These are phyloP conservation scores for Arbutus unedo DNA, from an alignment of 148 eudicot genomes.

Conservation along the genomic window DNA sequence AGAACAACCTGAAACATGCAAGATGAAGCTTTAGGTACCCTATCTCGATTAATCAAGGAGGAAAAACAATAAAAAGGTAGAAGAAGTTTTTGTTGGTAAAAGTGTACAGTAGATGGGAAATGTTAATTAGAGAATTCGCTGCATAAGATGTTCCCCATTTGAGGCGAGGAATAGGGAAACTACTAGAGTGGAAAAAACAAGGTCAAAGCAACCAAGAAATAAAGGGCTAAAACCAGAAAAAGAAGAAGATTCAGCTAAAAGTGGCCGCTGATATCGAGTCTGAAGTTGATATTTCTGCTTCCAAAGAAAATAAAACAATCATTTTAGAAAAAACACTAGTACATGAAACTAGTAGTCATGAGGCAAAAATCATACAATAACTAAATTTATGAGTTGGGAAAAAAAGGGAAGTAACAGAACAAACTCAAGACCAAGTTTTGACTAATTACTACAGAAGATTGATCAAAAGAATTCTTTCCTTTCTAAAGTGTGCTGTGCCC, in stretches of 20 bases:
- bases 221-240: conserved; percentile 6
- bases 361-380: not conserved
- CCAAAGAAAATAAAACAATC: not conserved
- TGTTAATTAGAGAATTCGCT: not conserved
- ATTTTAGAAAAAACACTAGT: not conserved
- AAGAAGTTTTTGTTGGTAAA: not conserved
- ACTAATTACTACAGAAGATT: not conserved
- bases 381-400: not conserved
- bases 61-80: not conserved
- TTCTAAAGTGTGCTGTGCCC: not conserved
- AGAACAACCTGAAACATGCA: conserved; percentile 57
- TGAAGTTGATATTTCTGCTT: not conserved
- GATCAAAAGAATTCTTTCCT: not conserved
- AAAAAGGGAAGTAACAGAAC: not conserved
- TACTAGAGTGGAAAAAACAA: not conserved
- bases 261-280: too few species aligned
- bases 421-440: too few species aligned
- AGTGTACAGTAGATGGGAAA: not conserved
- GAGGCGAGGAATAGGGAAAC: not conserved
- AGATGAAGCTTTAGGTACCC: not conserved
- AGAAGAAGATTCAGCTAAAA: not conserved
- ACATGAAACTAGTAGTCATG: not conserved
- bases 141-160: not conserved
- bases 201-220: not conserved
- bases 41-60: not conserved